These are phyloP conservation scores for Penicillium taxi DNA, from an alignment of 495 filamentous ascomycete species.

Conservation along the genomic window DNA sequence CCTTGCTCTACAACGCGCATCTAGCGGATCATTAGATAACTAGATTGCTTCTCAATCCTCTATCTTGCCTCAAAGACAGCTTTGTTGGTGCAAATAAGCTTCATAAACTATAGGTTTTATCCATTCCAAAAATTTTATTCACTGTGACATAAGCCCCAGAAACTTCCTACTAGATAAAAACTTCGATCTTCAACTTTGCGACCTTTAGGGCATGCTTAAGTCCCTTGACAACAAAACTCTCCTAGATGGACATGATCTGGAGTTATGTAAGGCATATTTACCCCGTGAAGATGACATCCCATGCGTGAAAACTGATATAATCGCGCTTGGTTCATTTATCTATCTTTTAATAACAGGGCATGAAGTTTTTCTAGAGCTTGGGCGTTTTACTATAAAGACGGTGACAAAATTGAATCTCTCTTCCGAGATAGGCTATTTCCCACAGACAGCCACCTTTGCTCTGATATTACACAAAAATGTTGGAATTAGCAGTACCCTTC, in stretches of 20 bases:
- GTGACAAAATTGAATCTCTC: constrained; percentile 1
- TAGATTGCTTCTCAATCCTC: constrained; percentile 6
- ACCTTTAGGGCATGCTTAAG: constrained; percentile 17
- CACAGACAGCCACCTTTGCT: constrained; percentile 2
- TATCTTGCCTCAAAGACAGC: constrained; percentile 5
- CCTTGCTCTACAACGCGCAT: constrained; percentile 11
- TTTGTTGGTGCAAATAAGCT: constrained; percentile 17
- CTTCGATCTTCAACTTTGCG: constrained; percentile 7
- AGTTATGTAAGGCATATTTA: constrained; percentile 15
- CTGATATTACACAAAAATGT: constrained; percentile 8
- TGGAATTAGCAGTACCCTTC: constrained; percentile 7
- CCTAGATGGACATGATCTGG: constrained; percentile 11
- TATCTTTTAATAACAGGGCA: constrained; percentile 14
- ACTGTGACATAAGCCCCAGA: constrained; percentile 16
- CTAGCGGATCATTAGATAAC: constrained; percentile 8
- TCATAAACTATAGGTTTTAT: constrained; percentile 14
- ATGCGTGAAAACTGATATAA: constrained; percentile 15
- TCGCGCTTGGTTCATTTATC: constrained; percentile 18
- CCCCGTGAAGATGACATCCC: constrained; percentile 7
- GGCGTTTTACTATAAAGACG: constrained; percentile 6
- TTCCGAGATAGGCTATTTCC: constrained; percentile 5
- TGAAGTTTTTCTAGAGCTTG: constrained; percentile 16
- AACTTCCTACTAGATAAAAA: constrained; percentile 18
- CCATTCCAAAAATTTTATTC: constrained; percentile 13
- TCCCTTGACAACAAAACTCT: constrained; percentile 1